A percentile compares a stretch with the other conserved stretches of the same genome.
phyloP scores from a whole-genome alignment of 2,329 filamentous ascomycete genomes.

The Aureobasidium pullulans region DNA sequence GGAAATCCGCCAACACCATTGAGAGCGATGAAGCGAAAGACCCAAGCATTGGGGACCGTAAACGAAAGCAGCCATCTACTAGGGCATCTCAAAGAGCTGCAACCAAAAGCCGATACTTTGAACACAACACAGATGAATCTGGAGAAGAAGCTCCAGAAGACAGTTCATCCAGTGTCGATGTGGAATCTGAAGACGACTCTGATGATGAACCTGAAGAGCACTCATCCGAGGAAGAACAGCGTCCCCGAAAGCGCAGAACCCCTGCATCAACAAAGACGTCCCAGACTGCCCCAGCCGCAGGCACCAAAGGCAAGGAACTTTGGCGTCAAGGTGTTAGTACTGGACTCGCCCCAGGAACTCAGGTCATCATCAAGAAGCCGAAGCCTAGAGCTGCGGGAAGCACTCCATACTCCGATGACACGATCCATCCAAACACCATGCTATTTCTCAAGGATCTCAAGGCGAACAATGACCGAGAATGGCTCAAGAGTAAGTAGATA shows the following conservation, averaged over 20 bases:
- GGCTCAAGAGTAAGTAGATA: conserved; percentile 52
- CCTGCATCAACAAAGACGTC: conserved; percentile 18
- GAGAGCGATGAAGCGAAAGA: not conserved
- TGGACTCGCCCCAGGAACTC: conserved; percentile 51
- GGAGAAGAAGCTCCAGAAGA: conserved; percentile 21
- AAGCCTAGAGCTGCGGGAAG: conserved; percentile 54
- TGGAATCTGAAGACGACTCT: conserved; percentile 33
- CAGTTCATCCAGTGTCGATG: conserved; percentile 24
- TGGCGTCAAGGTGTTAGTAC: conserved; percentile 51
- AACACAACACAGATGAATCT: conserved; percentile 28
- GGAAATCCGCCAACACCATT: not conserved
- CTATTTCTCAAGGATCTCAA: conserved; percentile 53
- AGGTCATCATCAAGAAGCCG: conserved; percentile 55
- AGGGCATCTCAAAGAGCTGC: conserved; percentile 16
- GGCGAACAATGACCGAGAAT: conserved; percentile 54
- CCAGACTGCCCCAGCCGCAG: conserved; percentile 7
- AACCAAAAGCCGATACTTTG: conserved; percentile 47
- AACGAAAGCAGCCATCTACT: not conserved
- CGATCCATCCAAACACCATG: conserved; percentile 57
- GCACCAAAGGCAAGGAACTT: conserved; percentile 39
- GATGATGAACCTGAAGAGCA: conserved; percentile 35
- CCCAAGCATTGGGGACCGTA: not conserved
- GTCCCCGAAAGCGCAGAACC: conserved; percentile 18
- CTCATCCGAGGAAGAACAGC: conserved; percentile 12
- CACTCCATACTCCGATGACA: conserved; percentile 50